Base-by-base conservation (phyloP, 2,329 filamentous ascomycete species). In the Corinectria fuckeliana region DNA sequence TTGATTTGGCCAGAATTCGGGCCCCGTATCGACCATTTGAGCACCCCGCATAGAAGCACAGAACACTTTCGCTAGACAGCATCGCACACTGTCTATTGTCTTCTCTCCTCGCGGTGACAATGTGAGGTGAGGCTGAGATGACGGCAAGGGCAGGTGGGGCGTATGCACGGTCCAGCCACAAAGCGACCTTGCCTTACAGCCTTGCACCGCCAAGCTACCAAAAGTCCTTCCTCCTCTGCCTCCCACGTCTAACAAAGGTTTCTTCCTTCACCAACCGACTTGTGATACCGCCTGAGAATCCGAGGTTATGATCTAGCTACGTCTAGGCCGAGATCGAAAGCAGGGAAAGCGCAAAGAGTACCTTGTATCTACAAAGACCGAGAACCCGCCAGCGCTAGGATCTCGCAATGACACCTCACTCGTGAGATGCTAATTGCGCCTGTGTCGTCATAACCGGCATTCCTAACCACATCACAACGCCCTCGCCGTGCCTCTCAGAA, bases 341-440 rank as follows among this genome's bases (percentile, higher is more conserved):
- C 51, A 10, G 34, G 39, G 39, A 11, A 56, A 25, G 18, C 39
- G 5, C 30, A 47, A 30, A 25, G 8, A 34, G 26, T 26, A 30
- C 16, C 7, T 32, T 25, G 7, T 6, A 16, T 20, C 23, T 25
- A 7, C 20, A 4, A 32, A 48, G 21, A 34, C 18, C 44, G 49
- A 34, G 20, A 32, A 34, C 26, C 20, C 34, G 23, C 28, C 26
- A 41, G 45, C 30, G 34, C 34, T 30, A 8, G 18, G 21, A 44
- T 48, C 47, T 20, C 64, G 58, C 41, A 48, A 67, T 67, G 64
- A 52, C 20, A 21, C 20, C 59, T 53, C 50, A 52, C 50, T 26
- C 44, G 45, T 67, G 51, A 64, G 50, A 64, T 63, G 61, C 58
- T 63, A 41, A 51, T 63, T 49, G 56, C 55, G 54, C 47, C 55